Base-by-base conservation (phyloP, 805 yeast species). In the Yarrowia divulgata region DNA sequence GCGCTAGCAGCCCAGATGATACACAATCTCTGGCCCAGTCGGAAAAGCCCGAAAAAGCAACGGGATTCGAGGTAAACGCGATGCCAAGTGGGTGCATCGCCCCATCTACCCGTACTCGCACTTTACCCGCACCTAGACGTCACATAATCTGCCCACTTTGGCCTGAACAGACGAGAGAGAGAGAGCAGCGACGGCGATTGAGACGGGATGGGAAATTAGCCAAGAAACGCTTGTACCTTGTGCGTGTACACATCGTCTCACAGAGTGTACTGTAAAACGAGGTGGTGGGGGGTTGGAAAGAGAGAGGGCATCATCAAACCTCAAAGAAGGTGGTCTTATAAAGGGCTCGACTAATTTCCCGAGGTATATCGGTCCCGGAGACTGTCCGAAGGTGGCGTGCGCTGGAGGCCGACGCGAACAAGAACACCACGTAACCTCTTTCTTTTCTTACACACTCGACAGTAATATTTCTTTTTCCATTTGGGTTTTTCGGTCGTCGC, bases 141-240 rank as follows among this genome's bases (percentile, higher is more conserved):
- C 48, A 57, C 46, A 57, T 57, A 57, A 57, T 57, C 63, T 57
- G 63, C 63, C 63, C 63, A 57, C 63, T 57, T 57, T 57, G 48
- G 48, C 29, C 43, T 35, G 43, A 18, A 54, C 46, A 39, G 23
- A 39, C 46, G 45, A 55, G 62, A 14, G 18, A 14, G 29, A 19
- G 23, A 54, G 37, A 39, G 40, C 29, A 23, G 29, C 29, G 29
- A 23, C 29, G 29, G 29, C 29, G 29, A 23, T 23, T 23, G 29
- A 23, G 16, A 19, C 42, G 16, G 19, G 12, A 39, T 19, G 60
- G 62, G 45, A 55, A 55, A 55, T 55, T 55, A 55, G 62, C 62
- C 62, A 55, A 55, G 62, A 54, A 54, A 54, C 58, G 58, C 58
- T 54, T 54, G 58, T 54, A 37, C 58, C 58, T 48, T 50, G 43